Conservation (phyloP, 1,139 yeast genomes). For the Casaregolazyma suthepensis region DNA sequence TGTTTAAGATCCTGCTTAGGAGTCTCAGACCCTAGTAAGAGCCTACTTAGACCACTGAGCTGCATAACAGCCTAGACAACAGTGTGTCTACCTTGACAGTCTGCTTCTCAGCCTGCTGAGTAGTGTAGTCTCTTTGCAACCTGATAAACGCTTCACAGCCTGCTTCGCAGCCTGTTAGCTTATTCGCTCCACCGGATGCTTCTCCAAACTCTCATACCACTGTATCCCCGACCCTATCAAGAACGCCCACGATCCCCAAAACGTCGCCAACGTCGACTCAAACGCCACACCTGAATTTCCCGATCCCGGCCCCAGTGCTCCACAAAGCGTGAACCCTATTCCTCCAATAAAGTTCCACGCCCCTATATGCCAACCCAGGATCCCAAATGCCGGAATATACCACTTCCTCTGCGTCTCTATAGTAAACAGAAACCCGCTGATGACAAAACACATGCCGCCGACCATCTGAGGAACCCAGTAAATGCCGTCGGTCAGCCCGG, state of each 20-base stretch:
- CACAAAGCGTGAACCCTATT: conserved; percentile 16
- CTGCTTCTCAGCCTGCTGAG: too few species aligned
- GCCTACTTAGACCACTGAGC: too few species aligned
- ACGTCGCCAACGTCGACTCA: conserved; percentile 14
- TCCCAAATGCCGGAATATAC: conserved; percentile 13
- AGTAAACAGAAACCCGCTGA: conserved; percentile 12
- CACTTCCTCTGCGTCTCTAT: conserved; percentile 15
- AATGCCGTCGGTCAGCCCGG: conserved; percentile 13
- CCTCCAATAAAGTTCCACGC: conserved; percentile 16
- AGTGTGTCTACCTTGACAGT: too few species aligned
- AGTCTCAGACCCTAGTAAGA: too few species aligned
- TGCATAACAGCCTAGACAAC: too few species aligned
- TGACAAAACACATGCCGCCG: conserved; percentile 14
- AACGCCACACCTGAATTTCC: conserved; percentile 13
- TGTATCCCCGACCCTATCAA: conserved; percentile 13
- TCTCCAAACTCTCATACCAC: conserved; percentile 17
- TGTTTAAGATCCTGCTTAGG: too few species aligned
- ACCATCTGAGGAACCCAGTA: conserved; percentile 17
- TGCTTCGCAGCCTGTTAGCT: not conserved
- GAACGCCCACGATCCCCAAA: conserved; percentile 19
- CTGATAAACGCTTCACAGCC: too few species aligned
- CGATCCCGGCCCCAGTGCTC: conserved; percentile 15
- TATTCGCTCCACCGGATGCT: conserved; percentile 8
- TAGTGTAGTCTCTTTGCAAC: too few species aligned
- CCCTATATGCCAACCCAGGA: conserved; percentile 17